phyloP scores from a whole-genome alignment of 805 yeast genomes.

The Candida lessepsii region DNA sequence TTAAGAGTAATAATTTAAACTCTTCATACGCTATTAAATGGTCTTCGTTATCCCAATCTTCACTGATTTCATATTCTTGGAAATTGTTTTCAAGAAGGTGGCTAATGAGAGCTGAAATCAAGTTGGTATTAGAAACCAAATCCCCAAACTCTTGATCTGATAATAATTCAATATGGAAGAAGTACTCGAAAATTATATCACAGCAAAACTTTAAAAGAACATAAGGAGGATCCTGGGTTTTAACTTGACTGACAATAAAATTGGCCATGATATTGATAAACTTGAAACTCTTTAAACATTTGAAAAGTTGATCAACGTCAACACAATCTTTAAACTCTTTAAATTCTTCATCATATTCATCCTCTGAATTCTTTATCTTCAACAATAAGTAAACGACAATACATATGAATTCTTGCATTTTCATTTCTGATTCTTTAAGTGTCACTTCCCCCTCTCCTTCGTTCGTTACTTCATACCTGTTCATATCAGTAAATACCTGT shows the following conservation, averaged over 20 bases:
- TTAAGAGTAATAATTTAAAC: conserved; percentile 66
- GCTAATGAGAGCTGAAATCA: conserved; percentile 29
- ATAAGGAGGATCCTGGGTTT: conserved; percentile 23
- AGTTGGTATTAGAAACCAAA: conserved; percentile 24
- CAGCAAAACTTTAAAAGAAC: conserved; percentile 37
- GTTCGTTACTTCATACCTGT: conserved; percentile 3
- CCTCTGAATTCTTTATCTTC: conserved; percentile 26
- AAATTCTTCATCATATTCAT: conserved; percentile 18
- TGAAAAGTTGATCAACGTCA: conserved; percentile 18
- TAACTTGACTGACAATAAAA: conserved; percentile 28
- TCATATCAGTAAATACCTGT: conserved; percentile 23
- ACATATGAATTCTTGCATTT: conserved; percentile 29
- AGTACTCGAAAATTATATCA: conserved; percentile 42
- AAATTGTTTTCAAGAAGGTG: conserved; percentile 34
- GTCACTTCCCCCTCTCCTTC: conserved; percentile 3
- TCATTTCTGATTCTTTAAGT: conserved; percentile 17
- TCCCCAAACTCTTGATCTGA: conserved; percentile 32
- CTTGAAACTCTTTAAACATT: conserved; percentile 22
- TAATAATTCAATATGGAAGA: conserved; percentile 34
- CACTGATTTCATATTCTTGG: conserved; percentile 30
- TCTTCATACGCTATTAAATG: conserved; percentile 58
- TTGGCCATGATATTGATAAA: conserved; percentile 29
- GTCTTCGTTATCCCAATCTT: conserved; percentile 47
- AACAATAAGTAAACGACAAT: conserved; percentile 32
- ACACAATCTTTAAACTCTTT: conserved; percentile 16